Conservation (phyloP, 2,329 filamentous ascomycete species). For the Macrophomina tecta region DNA sequence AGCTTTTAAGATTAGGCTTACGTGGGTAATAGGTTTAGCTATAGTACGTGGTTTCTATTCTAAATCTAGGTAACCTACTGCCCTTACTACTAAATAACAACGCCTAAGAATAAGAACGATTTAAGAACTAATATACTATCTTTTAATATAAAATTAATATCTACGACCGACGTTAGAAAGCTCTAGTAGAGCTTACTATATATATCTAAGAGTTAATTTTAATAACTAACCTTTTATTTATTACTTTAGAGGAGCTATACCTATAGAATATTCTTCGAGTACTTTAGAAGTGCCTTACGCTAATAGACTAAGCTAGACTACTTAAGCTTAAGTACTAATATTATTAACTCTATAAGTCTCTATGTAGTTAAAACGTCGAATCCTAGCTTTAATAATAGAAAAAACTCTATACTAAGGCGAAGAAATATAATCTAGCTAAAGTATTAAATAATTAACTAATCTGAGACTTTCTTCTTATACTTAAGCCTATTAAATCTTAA, state of each 20-base stretch:
- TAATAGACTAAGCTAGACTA: background rate
- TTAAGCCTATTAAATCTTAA: background rate
- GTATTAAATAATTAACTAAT: background rate
- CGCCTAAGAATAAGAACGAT: too few species aligned
- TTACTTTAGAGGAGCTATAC: background rate
- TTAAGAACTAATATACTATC: too few species aligned
- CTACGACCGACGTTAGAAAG: too few species aligned
- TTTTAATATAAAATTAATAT: too few species aligned
- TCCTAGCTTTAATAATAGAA: background rate
- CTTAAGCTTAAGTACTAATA: background rate
- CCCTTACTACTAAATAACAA: too few species aligned
- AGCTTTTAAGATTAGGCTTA: too few species aligned
- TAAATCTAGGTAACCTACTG: too few species aligned
- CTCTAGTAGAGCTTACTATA: too few species aligned
- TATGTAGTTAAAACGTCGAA: background rate
- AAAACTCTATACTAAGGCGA: background rate
- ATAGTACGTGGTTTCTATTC: too few species aligned
- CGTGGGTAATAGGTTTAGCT: too few species aligned
- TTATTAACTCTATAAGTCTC: background rate
- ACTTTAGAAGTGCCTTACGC: background rate
- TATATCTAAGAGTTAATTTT: too few species aligned
- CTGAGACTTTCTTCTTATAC: background rate
- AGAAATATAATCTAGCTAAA: background rate
- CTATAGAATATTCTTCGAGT: background rate
- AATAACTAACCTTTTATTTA: background rate